A percentile compares a stretch with the other conserved stretches of the same genome.
phyloP scores from a whole-genome alignment of 2,329 filamentous ascomycete genomes.

The Calonectria hongkongensis region DNA sequence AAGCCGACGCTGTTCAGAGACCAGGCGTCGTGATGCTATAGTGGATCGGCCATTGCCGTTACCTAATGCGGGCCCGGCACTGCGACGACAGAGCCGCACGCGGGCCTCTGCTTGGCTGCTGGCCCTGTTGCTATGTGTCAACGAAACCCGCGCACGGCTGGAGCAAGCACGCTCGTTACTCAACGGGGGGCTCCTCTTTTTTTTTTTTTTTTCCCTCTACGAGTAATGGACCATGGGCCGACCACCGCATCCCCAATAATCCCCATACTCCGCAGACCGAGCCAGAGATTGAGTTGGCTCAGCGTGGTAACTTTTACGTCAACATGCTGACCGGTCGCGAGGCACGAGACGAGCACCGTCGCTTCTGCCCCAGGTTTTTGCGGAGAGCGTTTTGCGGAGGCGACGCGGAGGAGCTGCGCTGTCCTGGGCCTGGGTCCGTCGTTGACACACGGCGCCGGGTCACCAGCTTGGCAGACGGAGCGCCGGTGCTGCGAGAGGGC shows the following conservation, averaged over 20 bases:
- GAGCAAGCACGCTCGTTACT: neutral
- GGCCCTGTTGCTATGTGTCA: slow-evolving; percentile 40
- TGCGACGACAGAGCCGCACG: slow-evolving; percentile 37
- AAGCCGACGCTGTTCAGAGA: slow-evolving; percentile 20
- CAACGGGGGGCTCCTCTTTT: neutral
- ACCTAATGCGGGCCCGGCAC: slow-evolving; percentile 41
- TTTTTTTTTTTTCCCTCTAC: slow-evolving; percentile 6
- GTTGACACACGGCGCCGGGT: slow-evolving; percentile 10
- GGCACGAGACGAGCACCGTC: neutral
- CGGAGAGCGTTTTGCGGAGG: slow-evolving; percentile 22
- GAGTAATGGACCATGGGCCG: neutral
- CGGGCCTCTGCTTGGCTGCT: slow-evolving; percentile 38
- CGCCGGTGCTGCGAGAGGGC: neutral
- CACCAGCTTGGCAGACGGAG: slow-evolving; percentile 17
- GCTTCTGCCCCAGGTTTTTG: slow-evolving; percentile 22
- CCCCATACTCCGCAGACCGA: slow-evolving; percentile 31
- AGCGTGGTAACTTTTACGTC: slow-evolving; percentile 40
- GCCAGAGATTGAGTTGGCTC: slow-evolving; percentile 39
- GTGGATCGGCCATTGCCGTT: slow-evolving; percentile 34
- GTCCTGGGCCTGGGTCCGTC: neutral
- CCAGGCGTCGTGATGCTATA: slow-evolving; percentile 19
- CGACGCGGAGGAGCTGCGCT: neutral
- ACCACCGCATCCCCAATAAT: neutral
- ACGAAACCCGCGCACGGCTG: slow-evolving; percentile 35
- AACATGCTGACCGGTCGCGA: slow-evolving; percentile 33